phyloP scores from a whole-genome alignment of 2,329 filamentous ascomycete genomes.

The Trichoderma sp. region DNA sequence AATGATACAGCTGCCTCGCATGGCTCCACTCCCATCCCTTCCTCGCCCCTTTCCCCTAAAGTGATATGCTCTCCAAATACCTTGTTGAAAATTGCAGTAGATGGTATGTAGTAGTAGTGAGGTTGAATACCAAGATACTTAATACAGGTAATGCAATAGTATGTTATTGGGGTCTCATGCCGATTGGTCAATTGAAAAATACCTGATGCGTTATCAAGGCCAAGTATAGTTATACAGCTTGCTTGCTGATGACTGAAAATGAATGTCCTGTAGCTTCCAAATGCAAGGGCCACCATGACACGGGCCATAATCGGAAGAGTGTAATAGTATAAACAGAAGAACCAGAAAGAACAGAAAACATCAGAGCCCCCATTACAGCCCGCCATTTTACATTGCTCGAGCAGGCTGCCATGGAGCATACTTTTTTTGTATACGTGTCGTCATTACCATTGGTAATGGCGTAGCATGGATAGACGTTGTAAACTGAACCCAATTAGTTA shows the following conservation, averaged over 20 bases:
- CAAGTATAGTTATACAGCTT: constrained; percentile 11
- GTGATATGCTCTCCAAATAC: neutral
- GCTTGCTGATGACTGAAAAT: constrained; percentile 20
- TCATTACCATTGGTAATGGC: neutral
- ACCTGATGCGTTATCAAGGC: constrained; percentile 11
- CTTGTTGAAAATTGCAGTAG: neutral
- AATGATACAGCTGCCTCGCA: neutral
- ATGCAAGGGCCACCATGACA: constrained; percentile 16
- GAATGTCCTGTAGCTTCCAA: constrained; percentile 22
- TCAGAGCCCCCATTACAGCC: constrained; percentile 13
- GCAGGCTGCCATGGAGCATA: neutral
- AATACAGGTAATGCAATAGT: neutral
- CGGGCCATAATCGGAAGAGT: neutral
- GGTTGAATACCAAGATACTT: neutral
- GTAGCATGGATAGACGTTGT: neutral
- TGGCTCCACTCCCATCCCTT: neutral
- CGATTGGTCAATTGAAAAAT: constrained; percentile 10
- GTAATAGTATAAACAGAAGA: neutral
- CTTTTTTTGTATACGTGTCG: constrained; percentile 6
- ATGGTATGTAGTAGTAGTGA: neutral
- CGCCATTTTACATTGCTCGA: constrained; percentile 17
- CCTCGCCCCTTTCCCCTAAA: neutral
- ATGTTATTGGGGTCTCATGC: constrained; percentile 4
- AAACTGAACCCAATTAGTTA: neutral
- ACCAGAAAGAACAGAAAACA: neutral